A percentile compares a stretch with the other conserved stretches of the same genome.
These are phyloP conservation scores for Penicillium desertorum DNA, from an alignment of 495 filamentous ascomycete genomes.

Conservation along the genomic window DNA sequence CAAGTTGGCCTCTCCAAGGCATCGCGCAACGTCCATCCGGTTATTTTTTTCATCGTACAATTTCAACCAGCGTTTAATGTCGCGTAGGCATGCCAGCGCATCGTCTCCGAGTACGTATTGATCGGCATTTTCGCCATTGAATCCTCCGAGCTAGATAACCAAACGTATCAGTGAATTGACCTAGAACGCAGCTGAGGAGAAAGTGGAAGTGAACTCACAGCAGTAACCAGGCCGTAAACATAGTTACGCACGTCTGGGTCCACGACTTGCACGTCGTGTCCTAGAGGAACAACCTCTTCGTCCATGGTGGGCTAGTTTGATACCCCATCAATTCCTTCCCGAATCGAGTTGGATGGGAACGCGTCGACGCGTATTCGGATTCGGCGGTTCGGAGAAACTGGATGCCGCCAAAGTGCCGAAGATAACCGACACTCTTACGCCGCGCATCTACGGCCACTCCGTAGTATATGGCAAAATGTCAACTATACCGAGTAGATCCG, in stretches of 20 bases:
- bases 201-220: conserved; percentile 57
- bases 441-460: not conserved
- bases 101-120: conserved; percentile 90
- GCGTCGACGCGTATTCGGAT: conserved; percentile 34
- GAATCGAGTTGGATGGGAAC: conserved; percentile 35
- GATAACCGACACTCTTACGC: conserved; percentile 38
- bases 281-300: conserved; percentile 38
- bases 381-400: conserved; percentile 34
- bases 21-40: conserved; percentile 92
- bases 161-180: conserved; percentile 26
- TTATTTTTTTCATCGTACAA: conserved; percentile 93
- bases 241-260: conserved; percentile 89
- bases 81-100: conserved; percentile 84
- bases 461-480: conserved; percentile 9
- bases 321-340: conserved; percentile 8
- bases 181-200: not conserved
- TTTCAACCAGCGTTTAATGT: conserved; percentile 91
- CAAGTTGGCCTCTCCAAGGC: conserved; percentile 89
- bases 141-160: conserved; percentile 73
- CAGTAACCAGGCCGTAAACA: conserved; percentile 87
- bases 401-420: conserved; percentile 35
- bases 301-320: conserved; percentile 38
- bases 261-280: conserved; percentile 53
- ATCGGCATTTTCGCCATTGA: conserved; percentile 75
- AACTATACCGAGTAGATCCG: not conserved